Evolutionary conservation across 371 early-diverging fungal species (phyloP), one percentile per base, ranked within the genome.

Genomic region (Zychaea mexicana): DNA sequence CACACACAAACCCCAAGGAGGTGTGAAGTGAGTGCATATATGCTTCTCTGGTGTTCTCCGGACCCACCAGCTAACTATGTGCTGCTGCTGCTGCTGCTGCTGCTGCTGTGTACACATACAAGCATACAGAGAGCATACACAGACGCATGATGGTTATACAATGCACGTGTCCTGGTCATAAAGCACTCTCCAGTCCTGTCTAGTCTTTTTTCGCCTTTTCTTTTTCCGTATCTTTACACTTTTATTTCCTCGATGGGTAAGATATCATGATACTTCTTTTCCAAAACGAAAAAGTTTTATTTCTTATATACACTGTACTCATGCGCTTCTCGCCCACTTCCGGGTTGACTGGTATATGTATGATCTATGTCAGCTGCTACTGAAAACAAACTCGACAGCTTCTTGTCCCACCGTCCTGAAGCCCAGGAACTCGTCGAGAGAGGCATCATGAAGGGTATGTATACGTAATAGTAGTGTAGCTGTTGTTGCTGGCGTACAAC

Each of bases 401-500:
- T 84, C 57, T 69, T 92, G 27, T 71, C 86, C 27, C 78, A 83
- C 22, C 78, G 91, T 24, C 86, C 87, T 54, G 84, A 82, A 12
- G 76, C 83, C 13, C 86, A 86, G 60, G 89, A 88, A n/a, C 77
- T 92, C n/a, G 82, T 91, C 6, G 86, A 89, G 57, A 84, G 83
- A 70, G 88, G 89, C 60, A 90, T 92, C 61, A 65, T 92, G 42
- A 85, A 84, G 77, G 84, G 88, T 85, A 76, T 39, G 32, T 52
- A 36, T 36, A 36, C n/a, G n/a, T n/a, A n/a, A n/a, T n/a, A n/a
- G n/a, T n/a, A n/a, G n/a, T n/a, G n/a, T n/a, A n/a, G n/a, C n/a
- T n/a, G n/a, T n/a, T n/a, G n/a, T n/a, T n/a, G n/a, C n/a, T n/a
- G n/a, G n/a, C n/a, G n/a, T n/a, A n/a, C n/a, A n/a, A n/a, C n/a